A percentile compares a stretch with the other conserved stretches of the same genome.
Conservation (phyloP, 1,284 basidiomycete species). For the Ceratobasidium sp. region DNA sequence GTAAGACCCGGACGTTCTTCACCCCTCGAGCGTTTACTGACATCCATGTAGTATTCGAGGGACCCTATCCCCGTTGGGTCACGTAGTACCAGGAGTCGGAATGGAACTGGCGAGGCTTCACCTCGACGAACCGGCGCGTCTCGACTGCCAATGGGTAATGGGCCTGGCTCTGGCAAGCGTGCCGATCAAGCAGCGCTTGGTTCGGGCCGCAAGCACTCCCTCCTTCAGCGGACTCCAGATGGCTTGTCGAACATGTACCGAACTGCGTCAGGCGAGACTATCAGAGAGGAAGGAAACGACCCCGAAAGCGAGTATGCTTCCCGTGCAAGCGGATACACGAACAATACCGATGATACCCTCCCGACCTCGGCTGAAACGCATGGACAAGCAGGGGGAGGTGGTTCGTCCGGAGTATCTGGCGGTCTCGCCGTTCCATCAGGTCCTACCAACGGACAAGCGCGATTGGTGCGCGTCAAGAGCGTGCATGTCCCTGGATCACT, state of each 20-base stretch:
- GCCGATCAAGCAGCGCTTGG: conserved; percentile 24
- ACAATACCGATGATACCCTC: conserved; percentile 58
- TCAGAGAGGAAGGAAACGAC: conserved; percentile 55
- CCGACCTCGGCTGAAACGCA: conserved; percentile 64
- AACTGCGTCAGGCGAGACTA: conserved; percentile 18
- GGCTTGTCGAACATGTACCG: conserved; percentile 36
- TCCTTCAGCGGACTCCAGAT: conserved; percentile 23
- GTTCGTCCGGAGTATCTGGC: conserved; percentile 53
- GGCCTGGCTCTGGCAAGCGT: conserved; percentile 40
- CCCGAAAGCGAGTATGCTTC: conserved; percentile 65
- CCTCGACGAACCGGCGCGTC: conserved; percentile 45
- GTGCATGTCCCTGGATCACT: conserved; percentile 56
- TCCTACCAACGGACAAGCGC: conserved; percentile 42
- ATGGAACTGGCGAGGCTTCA: conserved; percentile 37
- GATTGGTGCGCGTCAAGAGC: conserved; percentile 43
- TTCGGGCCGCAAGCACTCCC: conserved; percentile 24
- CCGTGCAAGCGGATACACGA: conserved; percentile 58
- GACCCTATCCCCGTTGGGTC: conserved; percentile 7
- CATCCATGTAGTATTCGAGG: conserved; percentile 54
- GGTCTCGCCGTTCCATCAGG: conserved; percentile 25
- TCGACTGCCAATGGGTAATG: conserved; percentile 48
- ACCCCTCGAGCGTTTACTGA: conserved; percentile 39
- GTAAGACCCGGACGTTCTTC: conserved; percentile 7
- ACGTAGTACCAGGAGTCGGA: conserved; percentile 31
- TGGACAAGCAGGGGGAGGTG: conserved; percentile 49